Base-by-base conservation (phyloP, 495 filamentous ascomycete genomes). In the Tuber brumale region DNA sequence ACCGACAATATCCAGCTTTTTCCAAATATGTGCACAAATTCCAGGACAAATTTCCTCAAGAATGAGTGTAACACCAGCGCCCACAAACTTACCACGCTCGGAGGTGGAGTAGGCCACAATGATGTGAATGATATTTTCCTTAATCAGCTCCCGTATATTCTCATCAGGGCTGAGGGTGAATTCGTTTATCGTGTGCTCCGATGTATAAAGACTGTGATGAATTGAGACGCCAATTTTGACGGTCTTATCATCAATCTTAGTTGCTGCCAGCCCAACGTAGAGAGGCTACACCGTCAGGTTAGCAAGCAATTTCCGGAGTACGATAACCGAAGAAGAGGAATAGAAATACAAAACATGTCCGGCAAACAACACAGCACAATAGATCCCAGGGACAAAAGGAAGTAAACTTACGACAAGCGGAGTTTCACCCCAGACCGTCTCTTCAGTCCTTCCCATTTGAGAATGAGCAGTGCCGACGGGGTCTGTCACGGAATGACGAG, bases 201-300 rank as follows among this genome's bases (percentile, higher is more conserved):
- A 93, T 86, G 39, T 87, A 81, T 95, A 97, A 0, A 91, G 91
- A 8, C 89, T 87, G 83, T 96, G 92, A 79, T 94, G 92, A 75
- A 92, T 88, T 9, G 91, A 91, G 71, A 95, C 83, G 7, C 90
- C 89, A n/a, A 93, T 85, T 0, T 87, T 86, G 3, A 89, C 85
- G 0, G 85, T 85, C 51, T 86, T 83, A 44, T 87, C 79, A 44
- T 88, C 85, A 5, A 86, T 83, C 35, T 87, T 85, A 27, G 86
- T 85, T 42, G 85, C 86, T 1, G 91, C 89, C 39, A 91, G 85
- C 57, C 91, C 91, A 39, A 88, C 86, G 75, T 90, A 93, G 41
- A 92, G 87, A 12, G 86, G 88, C 91, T 93, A 78, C n/a, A 44
- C 18, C 1, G 21, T 12, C 23, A 1, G n/a, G 70, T 73, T 76